These are phyloP conservation scores for Colletotrichum caudatum DNA, from an alignment of 2,329 filamentous ascomycete species.

Conservation along the genomic window DNA sequence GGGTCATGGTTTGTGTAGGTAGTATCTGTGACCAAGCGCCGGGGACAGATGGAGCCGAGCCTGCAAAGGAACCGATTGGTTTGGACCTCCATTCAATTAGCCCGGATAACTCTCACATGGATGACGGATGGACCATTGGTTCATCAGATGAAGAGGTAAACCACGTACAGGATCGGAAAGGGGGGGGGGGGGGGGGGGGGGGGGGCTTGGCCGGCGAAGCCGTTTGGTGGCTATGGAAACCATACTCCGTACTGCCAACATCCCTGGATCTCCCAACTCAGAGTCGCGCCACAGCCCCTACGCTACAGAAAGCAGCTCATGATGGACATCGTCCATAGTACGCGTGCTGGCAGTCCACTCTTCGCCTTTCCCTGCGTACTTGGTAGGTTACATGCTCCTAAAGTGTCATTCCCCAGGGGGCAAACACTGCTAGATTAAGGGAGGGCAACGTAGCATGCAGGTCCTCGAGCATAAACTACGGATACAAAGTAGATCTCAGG, in stretches of 20 bases:
- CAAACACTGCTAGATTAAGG: conserved; percentile 17
- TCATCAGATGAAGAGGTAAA: background rate
- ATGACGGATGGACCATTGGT: background rate
- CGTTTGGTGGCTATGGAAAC: background rate
- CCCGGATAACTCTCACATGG: background rate
- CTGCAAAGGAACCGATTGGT: conserved; percentile 28
- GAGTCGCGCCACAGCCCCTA: conserved; percentile 10
- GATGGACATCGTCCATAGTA: too few species aligned
- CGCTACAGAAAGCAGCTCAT: background rate
- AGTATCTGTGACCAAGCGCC: too few species aligned
- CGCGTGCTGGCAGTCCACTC: background rate
- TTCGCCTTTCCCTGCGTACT: too few species aligned
- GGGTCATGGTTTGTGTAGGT: too few species aligned
- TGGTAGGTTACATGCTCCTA: too few species aligned
- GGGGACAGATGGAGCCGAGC: background rate
- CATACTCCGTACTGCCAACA: background rate
- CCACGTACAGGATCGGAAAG: background rate
- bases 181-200: background rate
- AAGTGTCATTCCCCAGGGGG: background rate
- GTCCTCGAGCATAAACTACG: too few species aligned
- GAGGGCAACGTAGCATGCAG: conserved; percentile 32
- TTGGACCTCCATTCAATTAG: conserved; percentile 1
- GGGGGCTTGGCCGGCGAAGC: background rate
- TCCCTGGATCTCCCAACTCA: conserved; percentile 7
- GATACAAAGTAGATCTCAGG: too few species aligned